Evolutionary conservation across 768 basidiomycete species (phyloP), one percentile per base, ranked within the genome.

Genomic region (Calocera viscosa): DNA sequence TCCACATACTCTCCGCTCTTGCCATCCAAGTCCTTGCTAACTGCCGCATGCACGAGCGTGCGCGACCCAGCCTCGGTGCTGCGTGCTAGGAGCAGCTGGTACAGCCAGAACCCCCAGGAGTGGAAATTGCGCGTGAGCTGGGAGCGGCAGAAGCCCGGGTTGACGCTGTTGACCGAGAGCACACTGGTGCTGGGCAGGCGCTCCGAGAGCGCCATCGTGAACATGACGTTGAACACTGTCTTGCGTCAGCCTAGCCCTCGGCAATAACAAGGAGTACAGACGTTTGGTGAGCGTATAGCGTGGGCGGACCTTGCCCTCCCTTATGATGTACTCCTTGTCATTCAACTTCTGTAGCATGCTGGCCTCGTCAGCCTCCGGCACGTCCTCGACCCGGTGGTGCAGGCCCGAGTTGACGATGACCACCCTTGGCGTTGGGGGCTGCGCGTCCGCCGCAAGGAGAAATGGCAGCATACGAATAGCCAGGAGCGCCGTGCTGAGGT

Each of bases 331-430:
- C 30, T 14, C 30, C 26, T 60, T 60, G 22, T 22, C 22, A 0
- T 74, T 75, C 1, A 81, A 69, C 0, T 71, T 71, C 16, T 72
- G 66, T 11, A 79, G 66, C 1, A 78, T 76, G n/a, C 76, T 74
- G 0, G 71, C 17, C 2, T 60, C 53, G 0, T 75, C 70, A 2
- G 74, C 73, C n/a, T 74, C 65, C 0, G 69, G 65, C 33, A 76
- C 53, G 28, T 7, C 30, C 47, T 0, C 60, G 60, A 65, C 17
- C 69, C 66, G 72, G 66, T 76, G 76, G 66, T 82, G 82, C 0
- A 75, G 66, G 26, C 76, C 82, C 65, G 82, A 83, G 0, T 78
- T 65, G 5, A 82, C 79, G 22, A 82, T 72, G n/a, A 80, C 80
- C 0, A 82, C 32, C 14, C 79, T 72, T 0, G 76, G 74, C 19